phyloP scores from a whole-genome alignment of 2,329 filamentous ascomycete species.

The Pseudocercospora ulei region DNA sequence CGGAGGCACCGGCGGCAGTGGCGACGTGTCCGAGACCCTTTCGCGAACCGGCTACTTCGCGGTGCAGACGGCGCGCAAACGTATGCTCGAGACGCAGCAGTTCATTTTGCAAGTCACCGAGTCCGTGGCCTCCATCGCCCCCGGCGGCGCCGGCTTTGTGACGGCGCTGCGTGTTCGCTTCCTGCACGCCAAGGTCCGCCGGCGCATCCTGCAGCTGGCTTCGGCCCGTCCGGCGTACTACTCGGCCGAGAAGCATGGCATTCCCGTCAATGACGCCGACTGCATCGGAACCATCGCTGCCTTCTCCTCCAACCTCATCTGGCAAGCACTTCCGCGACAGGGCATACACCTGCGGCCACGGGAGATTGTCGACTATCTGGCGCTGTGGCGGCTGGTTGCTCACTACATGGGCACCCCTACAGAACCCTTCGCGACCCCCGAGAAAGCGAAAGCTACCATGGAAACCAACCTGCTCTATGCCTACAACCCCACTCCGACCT shows the following conservation, averaged over 20 bases:
- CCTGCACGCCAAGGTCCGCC: slow-evolving; percentile 55
- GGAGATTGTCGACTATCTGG: slow-evolving; percentile 58
- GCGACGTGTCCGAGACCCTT: slow-evolving; percentile 59
- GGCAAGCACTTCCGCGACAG: slow-evolving; percentile 57
- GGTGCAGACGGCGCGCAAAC: slow-evolving; percentile 51
- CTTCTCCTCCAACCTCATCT: slow-evolving; percentile 57
- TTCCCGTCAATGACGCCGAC: slow-evolving; percentile 64
- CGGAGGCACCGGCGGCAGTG: slow-evolving; percentile 54
- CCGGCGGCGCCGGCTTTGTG: slow-evolving; percentile 53
- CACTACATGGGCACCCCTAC: slow-evolving; percentile 59
- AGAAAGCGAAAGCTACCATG: slow-evolving; percentile 51
- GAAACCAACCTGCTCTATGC: slow-evolving; percentile 57
- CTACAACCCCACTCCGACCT: slow-evolving; percentile 52
- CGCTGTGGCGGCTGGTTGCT: slow-evolving; percentile 62
- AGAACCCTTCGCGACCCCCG: slow-evolving; percentile 47
- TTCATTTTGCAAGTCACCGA: slow-evolving; percentile 59
- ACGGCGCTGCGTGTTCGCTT: slow-evolving; percentile 56
- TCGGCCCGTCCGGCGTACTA: slow-evolving; percentile 50
- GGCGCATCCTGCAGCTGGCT: slow-evolving; percentile 51
- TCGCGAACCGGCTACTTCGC: slow-evolving; percentile 61
- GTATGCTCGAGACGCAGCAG: slow-evolving; percentile 61
- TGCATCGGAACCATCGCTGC: slow-evolving; percentile 57
- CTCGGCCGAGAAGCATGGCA: slow-evolving; percentile 46
- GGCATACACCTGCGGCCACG: slow-evolving; percentile 53
- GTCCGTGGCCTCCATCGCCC: slow-evolving; percentile 53